Conservation (phyloP, 768 basidiomycete species). For the Pleurotus cornucopiae region DNA sequence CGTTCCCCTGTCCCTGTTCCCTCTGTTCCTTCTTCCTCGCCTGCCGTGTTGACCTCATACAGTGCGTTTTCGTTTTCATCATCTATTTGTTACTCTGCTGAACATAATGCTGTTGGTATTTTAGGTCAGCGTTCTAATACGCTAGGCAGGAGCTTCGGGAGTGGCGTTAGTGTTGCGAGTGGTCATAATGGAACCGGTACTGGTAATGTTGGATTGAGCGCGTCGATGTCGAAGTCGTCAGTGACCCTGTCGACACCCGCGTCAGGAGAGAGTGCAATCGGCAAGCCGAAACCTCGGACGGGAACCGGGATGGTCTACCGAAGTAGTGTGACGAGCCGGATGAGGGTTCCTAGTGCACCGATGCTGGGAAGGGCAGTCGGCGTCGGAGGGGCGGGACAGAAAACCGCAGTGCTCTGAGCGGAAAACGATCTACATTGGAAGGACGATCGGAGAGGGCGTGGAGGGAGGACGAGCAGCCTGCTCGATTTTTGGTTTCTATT, state of each 20-base stretch:
- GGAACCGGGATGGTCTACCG: conserved; percentile 71
- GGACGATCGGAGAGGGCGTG: too few relatives aligned
- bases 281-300: conserved; percentile 50
- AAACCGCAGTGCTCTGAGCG: neutral
- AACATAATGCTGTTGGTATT: neutral
- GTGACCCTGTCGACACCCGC: conserved; percentile 2
- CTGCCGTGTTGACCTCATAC: neutral
- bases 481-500: too few relatives aligned
- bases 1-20: conserved; percentile 31
- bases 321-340: conserved; percentile 20
- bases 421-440: too few relatives aligned
- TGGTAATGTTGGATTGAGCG: neutral
- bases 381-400: neutral
- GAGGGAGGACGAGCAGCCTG: too few relatives aligned
- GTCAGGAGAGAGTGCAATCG: neutral
- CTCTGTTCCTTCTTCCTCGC: conserved; percentile 14
- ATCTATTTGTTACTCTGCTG: conserved; percentile 15
- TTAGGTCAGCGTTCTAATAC: neutral
- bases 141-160: neutral
- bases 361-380: neutral
- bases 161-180: neutral
- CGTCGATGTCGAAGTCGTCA: conserved; percentile 6
- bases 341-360: conserved; percentile 9
- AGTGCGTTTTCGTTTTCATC: neutral
- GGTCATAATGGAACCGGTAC: neutral